Evolutionary conservation across 257 asterid genomes (phyloP), one percentile per base, ranked within the genome.

Genomic region (Ligustrum vulgare): DNA sequence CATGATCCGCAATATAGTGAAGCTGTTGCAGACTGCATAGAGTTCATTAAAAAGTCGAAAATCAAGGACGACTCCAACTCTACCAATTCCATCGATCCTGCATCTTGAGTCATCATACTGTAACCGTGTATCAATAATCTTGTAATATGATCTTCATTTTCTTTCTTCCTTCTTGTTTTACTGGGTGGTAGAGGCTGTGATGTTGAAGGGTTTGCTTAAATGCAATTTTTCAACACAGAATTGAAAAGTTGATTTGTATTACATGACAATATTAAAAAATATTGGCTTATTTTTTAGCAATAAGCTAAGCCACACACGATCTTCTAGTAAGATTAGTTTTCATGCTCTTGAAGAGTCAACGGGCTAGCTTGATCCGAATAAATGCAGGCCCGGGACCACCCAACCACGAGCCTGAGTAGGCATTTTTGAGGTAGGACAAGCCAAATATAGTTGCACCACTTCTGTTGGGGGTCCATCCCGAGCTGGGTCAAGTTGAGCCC

Each of bases 1-100:
- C 74, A 73, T 25, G 86, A 83, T 67, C 81, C 84, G 65, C 81
- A 83, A 62, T 84, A 70, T 0, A 81, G 77, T 51, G 89, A 83
- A 75, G 86, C 83, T 18, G 80, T 83, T 12, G 89, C 87, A 2
- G 87, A 86, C 20, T 86, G 87, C 65, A 81, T 86, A 62, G 89
- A 86, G 80, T 86, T 86, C 25, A 79, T 86, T 28, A 86, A 86
- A 77, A 86, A 69, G 71, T 79, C 89, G 0, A 63, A 86, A 13
- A 58, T 78, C 45, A 13, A 71, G n/a, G 76, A 74, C 0, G 84
- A 79, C 62, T 68, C 5, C 60, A 4, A 66, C 60, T 70, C 58
- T 0, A 64, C 69, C 51, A 47, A 47, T 74, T 60, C 76, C 51
- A 35, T 49, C 12, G 78, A 69, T 32, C 32, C 6, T 60, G 66